A percentile compares a stretch with the other conserved stretches of the same genome.
These are phyloP conservation scores for Ceratobasidium sp. DNA, from an alignment of 1,284 basidiomycete genomes.

Conservation along the genomic window DNA sequence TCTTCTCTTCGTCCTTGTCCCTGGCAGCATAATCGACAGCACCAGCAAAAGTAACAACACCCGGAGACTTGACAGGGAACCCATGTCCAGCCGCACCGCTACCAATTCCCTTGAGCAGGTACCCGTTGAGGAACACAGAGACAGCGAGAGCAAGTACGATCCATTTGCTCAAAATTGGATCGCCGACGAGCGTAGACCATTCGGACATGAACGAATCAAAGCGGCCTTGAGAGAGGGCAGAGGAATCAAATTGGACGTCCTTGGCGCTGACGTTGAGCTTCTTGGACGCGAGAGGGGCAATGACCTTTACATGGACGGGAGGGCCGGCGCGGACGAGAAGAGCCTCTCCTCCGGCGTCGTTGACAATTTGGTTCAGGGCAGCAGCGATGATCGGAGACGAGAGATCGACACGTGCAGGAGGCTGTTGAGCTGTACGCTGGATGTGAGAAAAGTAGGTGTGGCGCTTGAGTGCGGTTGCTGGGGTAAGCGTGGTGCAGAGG, in stretches of 20 bases:
- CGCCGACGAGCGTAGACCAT: constrained; percentile 95
- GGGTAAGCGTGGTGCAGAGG: constrained; percentile 88
- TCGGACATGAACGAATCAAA: constrained; percentile 88
- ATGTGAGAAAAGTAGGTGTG: constrained; percentile 50
- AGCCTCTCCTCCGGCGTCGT: constrained; percentile 51
- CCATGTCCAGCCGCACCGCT: constrained; percentile 47
- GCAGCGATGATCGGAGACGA: constrained; percentile 55
- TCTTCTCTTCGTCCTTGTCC: constrained; percentile 49
- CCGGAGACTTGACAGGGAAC: constrained; percentile 38
- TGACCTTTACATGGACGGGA: constrained; percentile 65
- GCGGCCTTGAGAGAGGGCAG: constrained; percentile 49
- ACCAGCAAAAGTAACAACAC: constrained; percentile 50
- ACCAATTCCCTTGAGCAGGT: constrained; percentile 79
- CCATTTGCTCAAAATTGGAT: constrained; percentile 95
- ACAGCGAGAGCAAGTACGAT: constrained; percentile 87
- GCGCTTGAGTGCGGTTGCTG: constrained; percentile 67
- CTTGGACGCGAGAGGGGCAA: constrained; percentile 49
- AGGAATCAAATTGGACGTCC: not conserved
- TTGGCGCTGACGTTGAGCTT: constrained; percentile 38
- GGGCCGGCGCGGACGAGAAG: constrained; percentile 75
- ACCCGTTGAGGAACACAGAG: constrained; percentile 91
- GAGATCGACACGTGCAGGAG: constrained; percentile 40
- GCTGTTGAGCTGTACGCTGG: constrained; percentile 29
- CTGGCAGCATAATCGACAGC: constrained; percentile 55
- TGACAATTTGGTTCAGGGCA: constrained; percentile 50